Evolutionary conservation across 345 rosid genomes (phyloP).

Genomic region (Pugionium cornutum): DNA sequence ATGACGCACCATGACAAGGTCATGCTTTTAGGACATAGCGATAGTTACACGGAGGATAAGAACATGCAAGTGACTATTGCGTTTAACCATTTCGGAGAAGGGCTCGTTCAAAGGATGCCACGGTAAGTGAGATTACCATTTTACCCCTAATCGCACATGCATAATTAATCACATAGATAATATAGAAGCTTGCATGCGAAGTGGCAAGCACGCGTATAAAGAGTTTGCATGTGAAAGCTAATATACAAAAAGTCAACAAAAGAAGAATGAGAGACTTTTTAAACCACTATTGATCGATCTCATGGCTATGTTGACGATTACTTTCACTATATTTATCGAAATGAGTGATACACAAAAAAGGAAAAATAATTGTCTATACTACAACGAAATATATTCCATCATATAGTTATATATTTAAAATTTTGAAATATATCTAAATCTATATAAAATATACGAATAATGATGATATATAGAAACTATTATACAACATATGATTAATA

Average conservation of each 20-base stretch:
- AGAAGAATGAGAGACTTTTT: slow-evolving; percentile 24
- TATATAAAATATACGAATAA: too few species aligned
- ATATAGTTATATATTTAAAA: too few species aligned
- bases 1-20: slow-evolving; percentile 88
- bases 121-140: slow-evolving; percentile 43
- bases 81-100: slow-evolving; percentile 81
- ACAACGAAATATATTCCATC: too few species aligned
- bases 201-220: slow-evolving; percentile 28
- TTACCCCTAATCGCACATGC: slow-evolving; percentile 4
- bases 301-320: too few species aligned
- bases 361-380: too few species aligned
- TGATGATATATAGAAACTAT: too few species aligned
- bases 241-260: slow-evolving; percentile 29
- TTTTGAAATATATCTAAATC: too few species aligned
- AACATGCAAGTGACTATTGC: slow-evolving; percentile 80
- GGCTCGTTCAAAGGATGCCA: slow-evolving; percentile 89
- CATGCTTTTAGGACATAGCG: slow-evolving; percentile 76
- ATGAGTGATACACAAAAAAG: neutral
- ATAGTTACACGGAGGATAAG: slow-evolving; percentile 62
- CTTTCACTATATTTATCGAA: neutral
- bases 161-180: too few species aligned
- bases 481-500: too few species aligned
- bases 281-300: slow-evolving; percentile 10
- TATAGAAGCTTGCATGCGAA: neutral
- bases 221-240: slow-evolving; percentile 34